These are phyloP conservation scores for Ciborinia camelliae DNA, from an alignment of 2,329 filamentous ascomycete genomes.

Conservation along the genomic window DNA sequence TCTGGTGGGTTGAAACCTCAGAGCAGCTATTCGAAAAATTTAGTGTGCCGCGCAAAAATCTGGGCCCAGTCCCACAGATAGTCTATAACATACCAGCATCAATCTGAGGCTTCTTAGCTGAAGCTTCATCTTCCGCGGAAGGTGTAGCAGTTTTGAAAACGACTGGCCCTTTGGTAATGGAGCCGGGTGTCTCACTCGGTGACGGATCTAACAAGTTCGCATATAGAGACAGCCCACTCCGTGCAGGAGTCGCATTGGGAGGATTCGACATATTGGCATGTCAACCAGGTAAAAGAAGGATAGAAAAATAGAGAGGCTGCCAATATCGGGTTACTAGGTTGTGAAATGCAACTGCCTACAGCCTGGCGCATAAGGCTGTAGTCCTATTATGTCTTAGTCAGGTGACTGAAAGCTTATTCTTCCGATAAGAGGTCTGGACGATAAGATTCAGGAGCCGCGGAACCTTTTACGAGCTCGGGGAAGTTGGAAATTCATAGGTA, in stretches of 20 bases:
- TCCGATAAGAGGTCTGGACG: neutral
- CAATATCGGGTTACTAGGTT: neutral
- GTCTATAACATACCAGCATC: slow-evolving; percentile 56
- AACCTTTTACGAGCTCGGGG: neutral
- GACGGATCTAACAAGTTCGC: slow-evolving; percentile 73
- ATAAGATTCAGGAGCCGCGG: slow-evolving; percentile 7
- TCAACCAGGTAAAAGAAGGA: neutral
- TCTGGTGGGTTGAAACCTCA: slow-evolving; percentile 85
- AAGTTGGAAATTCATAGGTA: neutral
- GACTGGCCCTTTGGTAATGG: slow-evolving; percentile 75
- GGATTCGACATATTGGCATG: slow-evolving; percentile 33
- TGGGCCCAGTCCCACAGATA: slow-evolving; percentile 29
- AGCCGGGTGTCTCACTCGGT: slow-evolving; percentile 48
- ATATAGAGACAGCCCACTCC: slow-evolving; percentile 68
- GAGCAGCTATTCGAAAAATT: slow-evolving; percentile 50
- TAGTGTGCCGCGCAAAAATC: slow-evolving; percentile 43
- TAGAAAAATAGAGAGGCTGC: slow-evolving; percentile 1
- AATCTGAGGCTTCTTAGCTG: slow-evolving; percentile 57
- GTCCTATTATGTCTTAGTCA: neutral
- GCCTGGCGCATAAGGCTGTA: slow-evolving; percentile 22
- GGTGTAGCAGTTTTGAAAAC: slow-evolving; percentile 56
- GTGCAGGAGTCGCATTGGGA: slow-evolving; percentile 29
- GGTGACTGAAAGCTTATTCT: neutral
- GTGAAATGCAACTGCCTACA: slow-evolving; percentile 20
- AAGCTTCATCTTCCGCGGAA: slow-evolving; percentile 43